A percentile compares a stretch with the other conserved stretches of the same genome.
Evolutionary conservation across 345 rosid genomes (phyloP).

Genomic region (Camelina sativa): DNA sequence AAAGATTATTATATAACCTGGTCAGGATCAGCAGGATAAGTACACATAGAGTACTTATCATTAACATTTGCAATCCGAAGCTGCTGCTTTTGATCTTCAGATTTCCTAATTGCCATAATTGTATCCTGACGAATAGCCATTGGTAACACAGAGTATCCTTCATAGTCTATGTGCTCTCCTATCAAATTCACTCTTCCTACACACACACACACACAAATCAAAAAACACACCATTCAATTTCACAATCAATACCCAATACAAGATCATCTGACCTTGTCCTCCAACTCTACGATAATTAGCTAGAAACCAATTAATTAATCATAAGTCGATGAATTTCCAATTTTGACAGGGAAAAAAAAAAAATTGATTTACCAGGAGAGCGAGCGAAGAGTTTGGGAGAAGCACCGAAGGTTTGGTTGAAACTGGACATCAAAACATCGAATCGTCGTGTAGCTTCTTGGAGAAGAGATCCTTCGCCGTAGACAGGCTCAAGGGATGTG

Average conservation of each 20-base stretch:
- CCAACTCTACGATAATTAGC: background rate
- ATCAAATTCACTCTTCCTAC: constrained; percentile 97
- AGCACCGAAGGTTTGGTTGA: constrained; percentile 63
- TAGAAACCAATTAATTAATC: background rate
- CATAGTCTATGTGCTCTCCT: constrained; percentile 97
- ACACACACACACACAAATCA: background rate
- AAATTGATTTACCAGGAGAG: constrained; percentile 76
- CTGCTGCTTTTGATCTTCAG: constrained; percentile 52
- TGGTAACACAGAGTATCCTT: constrained; percentile 96
- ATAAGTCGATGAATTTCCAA: background rate
- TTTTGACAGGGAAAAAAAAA: background rate
- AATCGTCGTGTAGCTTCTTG: constrained; percentile 83
- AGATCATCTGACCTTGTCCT: background rate
- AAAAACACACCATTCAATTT: background rate
- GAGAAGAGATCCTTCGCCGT: constrained; percentile 74
- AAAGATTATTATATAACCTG: constrained; percentile 72
- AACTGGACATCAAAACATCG: constrained; percentile 64
- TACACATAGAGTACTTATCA: constrained; percentile 71
- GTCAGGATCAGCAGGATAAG: constrained; percentile 79
- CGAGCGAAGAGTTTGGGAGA: constrained; percentile 78
- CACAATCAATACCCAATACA: background rate
- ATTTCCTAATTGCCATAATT: constrained; percentile 75
- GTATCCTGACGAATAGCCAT: constrained; percentile 99
- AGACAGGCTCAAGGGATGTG: constrained; percentile 69
- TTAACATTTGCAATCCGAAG: constrained; percentile 78